Conservation (phyloP, 495 filamentous ascomycete species). For the Hypoxylon lenormandii region DNA sequence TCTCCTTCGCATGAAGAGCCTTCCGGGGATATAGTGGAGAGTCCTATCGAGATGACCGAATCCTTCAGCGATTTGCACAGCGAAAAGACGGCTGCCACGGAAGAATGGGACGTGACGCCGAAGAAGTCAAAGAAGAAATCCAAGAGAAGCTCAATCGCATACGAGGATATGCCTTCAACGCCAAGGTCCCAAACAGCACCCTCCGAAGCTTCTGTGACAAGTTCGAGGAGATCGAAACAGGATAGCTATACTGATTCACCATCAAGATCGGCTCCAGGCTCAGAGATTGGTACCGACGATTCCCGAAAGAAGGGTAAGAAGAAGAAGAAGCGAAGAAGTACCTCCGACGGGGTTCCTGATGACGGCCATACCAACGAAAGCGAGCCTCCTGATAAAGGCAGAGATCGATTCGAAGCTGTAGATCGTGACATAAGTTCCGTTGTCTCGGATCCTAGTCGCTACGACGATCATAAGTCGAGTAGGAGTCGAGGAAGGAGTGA, state of each 20-base stretch:
- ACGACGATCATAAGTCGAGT: constrained; percentile 51
- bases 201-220: constrained; percentile 49
- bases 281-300: constrained; percentile 20
- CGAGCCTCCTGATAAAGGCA: constrained; percentile 50
- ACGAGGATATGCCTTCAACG: constrained; percentile 29
- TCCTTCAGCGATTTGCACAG: constrained; percentile 24
- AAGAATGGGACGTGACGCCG: constrained; percentile 28
- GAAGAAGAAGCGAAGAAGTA: constrained; percentile 35
- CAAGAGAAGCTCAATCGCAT: constrained; percentile 19
- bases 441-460: constrained; percentile 54
- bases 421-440: constrained; percentile 59
- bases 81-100: constrained; percentile 17
- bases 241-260: constrained; percentile 45
- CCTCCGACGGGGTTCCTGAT: constrained; percentile 31
- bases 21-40: constrained; percentile 26
- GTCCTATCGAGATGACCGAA: constrained; percentile 33
- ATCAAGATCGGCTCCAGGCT: constrained; percentile 23
- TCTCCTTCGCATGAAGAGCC: constrained; percentile 41
- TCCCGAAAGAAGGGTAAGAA: constrained; percentile 42
- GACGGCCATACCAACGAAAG: constrained; percentile 20
- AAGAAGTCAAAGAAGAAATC: constrained; percentile 43
- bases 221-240: constrained; percentile 51
- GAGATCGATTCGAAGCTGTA: constrained; percentile 43
- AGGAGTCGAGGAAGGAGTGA: constrained; percentile 39
- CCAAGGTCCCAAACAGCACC: constrained; percentile 33